These are phyloP conservation scores for Verticillium tricorpus DNA, from an alignment of 2,329 filamentous ascomycete genomes.

Conservation along the genomic window DNA sequence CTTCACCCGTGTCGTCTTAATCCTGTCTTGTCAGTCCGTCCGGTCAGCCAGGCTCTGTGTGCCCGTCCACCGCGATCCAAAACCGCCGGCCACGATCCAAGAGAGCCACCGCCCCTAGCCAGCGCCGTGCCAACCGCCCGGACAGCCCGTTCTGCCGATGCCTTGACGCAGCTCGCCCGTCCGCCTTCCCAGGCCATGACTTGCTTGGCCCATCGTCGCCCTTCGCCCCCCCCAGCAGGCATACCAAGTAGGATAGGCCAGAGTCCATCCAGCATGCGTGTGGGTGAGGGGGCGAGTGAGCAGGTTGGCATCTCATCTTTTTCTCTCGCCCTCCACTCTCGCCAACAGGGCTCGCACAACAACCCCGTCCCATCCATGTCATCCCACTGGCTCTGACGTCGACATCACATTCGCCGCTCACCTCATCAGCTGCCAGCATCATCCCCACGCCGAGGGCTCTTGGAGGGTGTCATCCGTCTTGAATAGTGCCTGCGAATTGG, in stretches of 20 bases:
- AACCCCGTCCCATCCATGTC: not conserved
- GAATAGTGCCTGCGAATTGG: not conserved
- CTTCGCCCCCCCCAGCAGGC: no score
- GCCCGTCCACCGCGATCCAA: not conserved
- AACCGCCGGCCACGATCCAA: not conserved
- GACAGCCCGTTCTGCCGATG: not conserved
- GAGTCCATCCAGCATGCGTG: not conserved
- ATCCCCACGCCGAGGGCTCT: not conserved
- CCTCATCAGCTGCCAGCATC: not conserved
- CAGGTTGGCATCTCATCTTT: not conserved
- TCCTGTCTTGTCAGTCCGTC: not conserved
- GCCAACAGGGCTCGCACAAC: not conserved
- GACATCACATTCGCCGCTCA: not conserved
- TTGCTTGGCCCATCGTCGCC: no score
- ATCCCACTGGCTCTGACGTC: not conserved
- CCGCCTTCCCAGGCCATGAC: no score
- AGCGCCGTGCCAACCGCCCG: not conserved
- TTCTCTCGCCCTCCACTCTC: not conserved
- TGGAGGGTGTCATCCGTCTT: not conserved
- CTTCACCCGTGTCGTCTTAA: no score
- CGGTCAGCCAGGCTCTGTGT: not conserved
- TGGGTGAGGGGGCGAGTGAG: not conserved
- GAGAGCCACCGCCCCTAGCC: not conserved
- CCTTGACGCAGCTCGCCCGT: not conserved
- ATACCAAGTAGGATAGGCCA: no score